Evolutionary conservation across 495 filamentous ascomycete genomes (phyloP).

Genomic region (Diplogelasinospora grovesii): DNA sequence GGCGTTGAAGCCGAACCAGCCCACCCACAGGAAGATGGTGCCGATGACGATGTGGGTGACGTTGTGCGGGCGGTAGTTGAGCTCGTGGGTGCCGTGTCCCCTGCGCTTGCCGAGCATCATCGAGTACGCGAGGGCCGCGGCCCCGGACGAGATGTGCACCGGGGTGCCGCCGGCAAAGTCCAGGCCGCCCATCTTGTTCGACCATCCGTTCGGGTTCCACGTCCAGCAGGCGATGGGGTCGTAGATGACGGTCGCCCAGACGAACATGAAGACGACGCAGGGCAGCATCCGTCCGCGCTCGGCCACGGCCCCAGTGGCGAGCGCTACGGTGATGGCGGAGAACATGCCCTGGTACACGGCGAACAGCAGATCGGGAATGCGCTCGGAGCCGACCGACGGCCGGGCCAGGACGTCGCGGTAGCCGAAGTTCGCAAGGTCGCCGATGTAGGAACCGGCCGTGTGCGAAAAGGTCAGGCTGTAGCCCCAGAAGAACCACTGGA

Average conservation of each 20-base stretch:
- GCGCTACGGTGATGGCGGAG: constrained; percentile 84
- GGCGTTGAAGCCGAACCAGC: constrained; percentile 98
- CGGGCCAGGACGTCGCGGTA: constrained; percentile 69
- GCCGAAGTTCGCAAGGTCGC: constrained; percentile 78
- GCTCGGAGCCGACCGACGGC: constrained; percentile 66
- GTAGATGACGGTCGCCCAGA: constrained; percentile 94
- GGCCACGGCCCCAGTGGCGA: constrained; percentile 84
- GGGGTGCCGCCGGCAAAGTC: constrained; percentile 95
- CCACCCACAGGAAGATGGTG: constrained; percentile 95
- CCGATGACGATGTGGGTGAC: constrained; percentile 94
- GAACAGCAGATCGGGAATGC: constrained; percentile 86
- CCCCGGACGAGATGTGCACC: constrained; percentile 86
- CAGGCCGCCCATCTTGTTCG: constrained; percentile 69
- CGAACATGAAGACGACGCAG: constrained; percentile 90
- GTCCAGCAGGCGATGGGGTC: constrained; percentile 96
- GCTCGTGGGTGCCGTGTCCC: constrained; percentile 77
- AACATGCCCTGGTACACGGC: constrained; percentile 97
- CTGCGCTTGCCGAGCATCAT: constrained; percentile 83
- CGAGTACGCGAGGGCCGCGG: constrained; percentile 79
- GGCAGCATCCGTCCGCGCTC: constrained; percentile 93
- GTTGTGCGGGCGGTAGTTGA: constrained; percentile 96
- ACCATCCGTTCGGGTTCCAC: constrained; percentile 86
- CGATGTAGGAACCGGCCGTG: constrained; percentile 72
- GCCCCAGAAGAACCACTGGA: constrained; percentile 99
- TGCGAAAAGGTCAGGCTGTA: constrained; percentile 93